phyloP scores from a whole-genome alignment of 2,329 filamentous ascomycete genomes.

The Aspergillus unguis region DNA sequence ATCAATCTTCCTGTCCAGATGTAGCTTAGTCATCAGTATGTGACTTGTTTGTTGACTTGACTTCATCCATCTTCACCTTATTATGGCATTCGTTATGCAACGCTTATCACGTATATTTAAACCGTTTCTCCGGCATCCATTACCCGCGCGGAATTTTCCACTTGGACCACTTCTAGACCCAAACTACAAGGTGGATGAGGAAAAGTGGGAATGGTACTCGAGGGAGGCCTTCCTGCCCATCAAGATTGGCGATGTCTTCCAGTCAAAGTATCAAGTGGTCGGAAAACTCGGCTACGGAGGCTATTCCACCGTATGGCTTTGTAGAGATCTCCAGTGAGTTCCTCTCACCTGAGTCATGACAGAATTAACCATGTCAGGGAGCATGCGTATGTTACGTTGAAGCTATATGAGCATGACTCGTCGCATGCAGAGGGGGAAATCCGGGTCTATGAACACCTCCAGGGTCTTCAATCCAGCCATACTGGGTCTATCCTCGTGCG shows the following conservation, averaged over 20 bases:
- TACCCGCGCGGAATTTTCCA: too few species aligned
- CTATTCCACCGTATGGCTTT: conserved; percentile 46
- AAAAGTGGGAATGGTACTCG: conserved; percentile 35
- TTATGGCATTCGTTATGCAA: too few species aligned
- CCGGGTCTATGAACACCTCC: neutral
- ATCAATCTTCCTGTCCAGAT: too few species aligned
- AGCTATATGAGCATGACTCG: neutral
- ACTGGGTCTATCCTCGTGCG: neutral
- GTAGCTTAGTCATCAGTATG: too few species aligned
- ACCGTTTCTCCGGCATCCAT: too few species aligned
- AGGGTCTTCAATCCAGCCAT: neutral
- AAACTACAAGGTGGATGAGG: conserved; percentile 16
- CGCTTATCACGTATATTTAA: too few species aligned
- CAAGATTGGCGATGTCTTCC: conserved; percentile 37
- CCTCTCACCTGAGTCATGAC: conserved; percentile 1
- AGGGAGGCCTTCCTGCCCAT: conserved; percentile 39
- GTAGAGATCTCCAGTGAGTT: conserved; percentile 34
- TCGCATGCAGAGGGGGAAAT: neutral
- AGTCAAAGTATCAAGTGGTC: conserved; percentile 34
- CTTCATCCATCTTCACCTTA: too few species aligned
- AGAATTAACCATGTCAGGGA: neutral
- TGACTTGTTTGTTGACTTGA: too few species aligned
- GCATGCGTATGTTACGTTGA: conserved; percentile 26
- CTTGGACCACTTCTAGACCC: neutral
- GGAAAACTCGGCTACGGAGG: conserved; percentile 43